Evolutionary conservation across 768 basidiomycete species (phyloP), one percentile per base, ranked within the genome.

Genomic region (Mycena capillaripes): DNA sequence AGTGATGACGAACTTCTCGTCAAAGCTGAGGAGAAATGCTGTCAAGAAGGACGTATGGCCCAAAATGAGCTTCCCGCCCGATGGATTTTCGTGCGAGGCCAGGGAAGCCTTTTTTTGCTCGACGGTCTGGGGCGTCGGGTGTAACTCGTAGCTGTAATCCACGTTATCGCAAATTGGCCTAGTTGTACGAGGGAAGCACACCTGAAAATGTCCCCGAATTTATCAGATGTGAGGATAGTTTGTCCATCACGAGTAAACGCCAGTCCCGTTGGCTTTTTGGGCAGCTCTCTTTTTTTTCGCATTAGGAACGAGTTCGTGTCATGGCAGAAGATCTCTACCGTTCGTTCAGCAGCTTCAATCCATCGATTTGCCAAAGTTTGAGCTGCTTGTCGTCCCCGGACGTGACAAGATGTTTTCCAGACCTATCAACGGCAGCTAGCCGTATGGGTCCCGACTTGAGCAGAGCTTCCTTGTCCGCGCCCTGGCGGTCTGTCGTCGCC

Each of bases 161-260:
- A 42, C 25, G 23, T 52, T 25, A 52, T 16, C 27, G 63, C 16
- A 7, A 52, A 42, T 32, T 19, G 23, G 23, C 1, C 1, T 58
- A 11, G 3, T 38, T 25, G 34, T 21, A 21, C 3, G 21, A 40
- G 9, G 19, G 44, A 40, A 44, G 72, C 84, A 64, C 59, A 93
- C 95, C 90, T 90, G 83, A 96, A 97, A 46, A 97, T 89, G 78
- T 98, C 97, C 0, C 97, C 97, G 73, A 98, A 97, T 82, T 98
- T 98, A 82, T 99, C 97, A 2, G 95, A 90, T 16, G 95, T 90
- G 2, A 98, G 80, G 69, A 99, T 91, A 0, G 88, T 90, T 71
- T 89, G 82, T 0, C 87, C 88, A 52, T 91, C 86, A 6, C 78
- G 82, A 0, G 92, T 91, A 75, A 98, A 91, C 0, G 82, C 79